Evolutionary conservation across 2,329 filamentous ascomycete genomes (phyloP).

Genomic region (Fusarium longipes): DNA sequence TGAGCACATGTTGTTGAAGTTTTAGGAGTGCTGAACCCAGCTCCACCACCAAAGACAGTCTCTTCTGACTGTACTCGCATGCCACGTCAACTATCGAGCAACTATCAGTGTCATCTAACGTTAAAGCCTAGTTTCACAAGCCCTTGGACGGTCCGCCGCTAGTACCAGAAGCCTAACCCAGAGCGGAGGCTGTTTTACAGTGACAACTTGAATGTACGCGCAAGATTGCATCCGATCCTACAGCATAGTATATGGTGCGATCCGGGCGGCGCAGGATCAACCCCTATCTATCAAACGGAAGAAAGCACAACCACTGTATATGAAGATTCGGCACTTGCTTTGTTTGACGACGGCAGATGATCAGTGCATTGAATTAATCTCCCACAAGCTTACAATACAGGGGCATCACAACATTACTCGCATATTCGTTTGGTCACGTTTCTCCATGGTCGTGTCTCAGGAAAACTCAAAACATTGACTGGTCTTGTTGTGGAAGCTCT

Average conservation of each 20-base stretch:
- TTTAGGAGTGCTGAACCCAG: constrained; percentile 19
- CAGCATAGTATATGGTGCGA: not conserved
- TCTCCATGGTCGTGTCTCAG: constrained; percentile 9
- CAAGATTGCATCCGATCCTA: constrained; percentile 9
- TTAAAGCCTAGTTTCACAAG: constrained; percentile 16
- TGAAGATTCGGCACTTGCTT: constrained; percentile 4
- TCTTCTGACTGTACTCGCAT: constrained; percentile 35
- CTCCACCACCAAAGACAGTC: constrained; percentile 11
- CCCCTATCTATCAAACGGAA: constrained; percentile 15
- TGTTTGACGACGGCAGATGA: constrained; percentile 3
- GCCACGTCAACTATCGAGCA: constrained; percentile 45
- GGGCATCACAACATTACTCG: constrained; percentile 43
- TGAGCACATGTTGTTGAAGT: constrained; percentile 15
- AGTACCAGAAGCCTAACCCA: constrained; percentile 9
- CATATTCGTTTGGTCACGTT: constrained; percentile 46
- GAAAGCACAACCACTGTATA: not conserved
- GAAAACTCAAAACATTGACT: not conserved
- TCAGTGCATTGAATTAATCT: constrained; percentile 42
- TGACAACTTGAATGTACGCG: constrained; percentile 5
- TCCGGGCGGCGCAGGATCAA: constrained; percentile 1
- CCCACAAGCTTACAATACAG: constrained; percentile 28
- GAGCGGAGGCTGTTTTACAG: constrained; percentile 30
- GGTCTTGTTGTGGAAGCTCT: constrained; percentile 6
- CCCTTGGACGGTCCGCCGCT: constrained; percentile 19
- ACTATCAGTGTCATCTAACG: constrained; percentile 19